Evolutionary conservation across 495 filamentous ascomycete genomes (phyloP), one percentile per base, ranked within the genome.

Genomic region (Xylaria scruposa): DNA sequence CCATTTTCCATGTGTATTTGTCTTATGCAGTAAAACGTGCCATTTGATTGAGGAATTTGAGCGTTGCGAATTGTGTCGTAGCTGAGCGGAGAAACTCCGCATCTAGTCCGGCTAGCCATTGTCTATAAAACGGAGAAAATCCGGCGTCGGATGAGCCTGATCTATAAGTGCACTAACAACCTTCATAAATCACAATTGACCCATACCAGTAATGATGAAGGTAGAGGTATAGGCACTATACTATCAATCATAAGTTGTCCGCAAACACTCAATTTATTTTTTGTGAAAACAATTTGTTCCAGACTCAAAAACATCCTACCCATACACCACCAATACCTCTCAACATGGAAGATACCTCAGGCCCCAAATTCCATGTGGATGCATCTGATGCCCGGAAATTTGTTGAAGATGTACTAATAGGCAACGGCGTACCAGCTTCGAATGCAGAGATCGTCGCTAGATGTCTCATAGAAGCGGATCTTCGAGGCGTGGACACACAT

Each of bases 401-500:
- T 29, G 56, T 76, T 36, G 73, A 73, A 68, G 60, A 56, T 2
- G 67, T 79, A 4, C 68, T 79, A 1, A 9, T 33, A 53, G 75
- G 75, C 13, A 90, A 92, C 75, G 87, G 88, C 10, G 90, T 91
- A 0, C 79, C 89, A 7, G 72, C 75, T 0, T 70, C 81, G 15
- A 83, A 91, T 69, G 91, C 92, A 21, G 65, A 76, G 4, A 88
- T 88, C 59, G 81, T 92, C n/a, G 87, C 91, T 36, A 75, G 79
- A 70, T 90, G 88, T 64, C 86, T 95, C 2, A 87, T 94, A 5
- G 82, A 85, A 65, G 92, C 92, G 36, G 92, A 95, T 74, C 88
- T 94, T 0, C 90, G 91, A 31, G 92, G 92, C 70, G 89, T 93
- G 33, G 92, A 95, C 74, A 92, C 89, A 4, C 92, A 95, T 77